Evolutionary conservation across 306 rosid species (phyloP).

Genomic region (peach (Prunus persica)): Prunus_persica_NCBIv2 NC_034016.1:17433001-17433500

Average conservation of each 20-base stretch:
- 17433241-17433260: slow-evolving; percentile 44
- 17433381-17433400: slow-evolving; percentile 51
- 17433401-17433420: slow-evolving; percentile 51
- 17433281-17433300: slow-evolving; percentile 37
- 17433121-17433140: slow-evolving; percentile 51
- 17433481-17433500: slow-evolving; percentile 45
- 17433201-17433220: slow-evolving; percentile 45
- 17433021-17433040: slow-evolving; percentile 32
- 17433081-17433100: slow-evolving; percentile 47
- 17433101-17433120: slow-evolving; percentile 52
- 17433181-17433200: slow-evolving; percentile 50
- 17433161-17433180: slow-evolving; percentile 38
- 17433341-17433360: slow-evolving; percentile 43
- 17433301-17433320: slow-evolving; percentile 63
- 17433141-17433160: slow-evolving; percentile 53
- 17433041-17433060: slow-evolving; percentile 39
- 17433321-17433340: slow-evolving; percentile 33
- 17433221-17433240: slow-evolving; percentile 31
- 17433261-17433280: slow-evolving; percentile 19
- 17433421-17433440: slow-evolving; percentile 36
- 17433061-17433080: slow-evolving; percentile 36
- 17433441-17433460: slow-evolving; percentile 45
- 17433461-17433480: slow-evolving; percentile 29
- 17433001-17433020: slow-evolving; percentile 46
- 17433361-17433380: slow-evolving; percentile 38